A percentile compares a stretch with the other conserved stretches of the same genome.
phyloP scores from a whole-genome alignment of 371 early-diverging fungal genomes.

The Mucor circinelloides region DNA sequence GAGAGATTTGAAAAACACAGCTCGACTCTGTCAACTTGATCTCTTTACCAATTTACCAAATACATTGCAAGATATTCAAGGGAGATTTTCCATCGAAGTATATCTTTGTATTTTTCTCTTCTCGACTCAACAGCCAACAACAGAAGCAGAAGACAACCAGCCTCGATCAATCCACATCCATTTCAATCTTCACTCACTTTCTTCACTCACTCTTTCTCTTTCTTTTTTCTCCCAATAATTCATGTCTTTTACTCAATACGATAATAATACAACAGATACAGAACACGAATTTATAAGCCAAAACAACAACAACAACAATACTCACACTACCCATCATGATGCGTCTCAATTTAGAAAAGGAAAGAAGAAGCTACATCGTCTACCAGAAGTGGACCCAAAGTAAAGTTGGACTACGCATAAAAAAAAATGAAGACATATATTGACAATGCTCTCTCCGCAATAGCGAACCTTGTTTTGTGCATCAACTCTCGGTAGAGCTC shows the following conservation, averaged over 20 bases:
- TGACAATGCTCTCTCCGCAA: not conserved
- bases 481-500: slow-evolving; percentile 47
- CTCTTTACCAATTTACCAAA: not conserved
- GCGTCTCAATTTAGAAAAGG: slow-evolving; percentile 8
- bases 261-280: slow-evolving; percentile 2
- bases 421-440: not conserved
- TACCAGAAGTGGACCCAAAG: slow-evolving; percentile 18
- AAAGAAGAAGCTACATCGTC: slow-evolving; percentile 14
- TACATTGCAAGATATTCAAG: too few relatives aligned
- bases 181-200: too few relatives aligned
- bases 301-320: not conserved
- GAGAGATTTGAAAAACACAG: not conserved
- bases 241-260: slow-evolving; percentile 40
- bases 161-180: not conserved
- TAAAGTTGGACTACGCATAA: not conserved
- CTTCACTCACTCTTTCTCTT: too few relatives aligned
- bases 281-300: slow-evolving; percentile 4
- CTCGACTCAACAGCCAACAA: too few relatives aligned
- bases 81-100: too few relatives aligned
- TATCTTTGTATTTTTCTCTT: too few relatives aligned
- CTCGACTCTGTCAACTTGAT: not conserved
- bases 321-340: slow-evolving; percentile 10
- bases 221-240: slow-evolving; percentile 14
- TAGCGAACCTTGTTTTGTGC: slow-evolving; percentile 43
- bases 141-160: not conserved